Evolutionary conservation across 139 green algal genomes (phyloP).

Genomic region (Chlorella vulgaris): DNA sequence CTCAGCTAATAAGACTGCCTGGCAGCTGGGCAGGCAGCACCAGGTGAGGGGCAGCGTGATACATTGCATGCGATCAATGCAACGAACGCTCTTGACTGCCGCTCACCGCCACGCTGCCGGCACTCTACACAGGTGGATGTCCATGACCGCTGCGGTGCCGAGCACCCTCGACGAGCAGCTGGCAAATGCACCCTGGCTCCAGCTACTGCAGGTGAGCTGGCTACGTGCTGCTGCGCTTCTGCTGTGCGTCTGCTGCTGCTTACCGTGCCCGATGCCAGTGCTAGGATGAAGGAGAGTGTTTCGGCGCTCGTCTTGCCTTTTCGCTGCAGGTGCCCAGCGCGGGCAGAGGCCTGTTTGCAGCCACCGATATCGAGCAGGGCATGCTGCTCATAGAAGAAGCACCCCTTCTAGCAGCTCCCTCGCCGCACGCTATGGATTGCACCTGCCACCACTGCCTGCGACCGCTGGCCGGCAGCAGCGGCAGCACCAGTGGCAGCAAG

Average conservation of each 20-base stretch:
- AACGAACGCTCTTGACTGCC: no score
- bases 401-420: constrained; percentile 18
- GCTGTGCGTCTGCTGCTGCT: no score
- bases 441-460: constrained; percentile 37
- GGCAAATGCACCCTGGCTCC: not conserved
- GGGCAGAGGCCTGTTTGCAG: constrained; percentile 35
- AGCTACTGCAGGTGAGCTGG: not conserved
- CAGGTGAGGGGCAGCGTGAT: no score
- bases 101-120: no score
- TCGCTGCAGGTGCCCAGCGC: constrained; percentile 18
- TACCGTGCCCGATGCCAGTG: no score
- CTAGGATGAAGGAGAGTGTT: no score
- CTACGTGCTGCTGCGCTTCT: not conserved
- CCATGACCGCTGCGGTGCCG: not conserved
- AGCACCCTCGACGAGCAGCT: constrained; percentile 18
- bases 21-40: no score
- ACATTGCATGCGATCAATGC: no score
- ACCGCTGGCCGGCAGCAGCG: constrained; percentile 1
- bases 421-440: not conserved
- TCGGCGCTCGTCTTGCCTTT: no score
- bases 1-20: no score
- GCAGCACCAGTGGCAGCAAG: not conserved
- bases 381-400: constrained; percentile 16
- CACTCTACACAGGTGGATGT: not conserved
- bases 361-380: constrained; percentile 17